Percentiles rank a stretch among this genome's conserved stretches.
Evolutionary conservation across 371 early-diverging fungal species (phyloP).

Genomic region (Mortierella sp.): DNA sequence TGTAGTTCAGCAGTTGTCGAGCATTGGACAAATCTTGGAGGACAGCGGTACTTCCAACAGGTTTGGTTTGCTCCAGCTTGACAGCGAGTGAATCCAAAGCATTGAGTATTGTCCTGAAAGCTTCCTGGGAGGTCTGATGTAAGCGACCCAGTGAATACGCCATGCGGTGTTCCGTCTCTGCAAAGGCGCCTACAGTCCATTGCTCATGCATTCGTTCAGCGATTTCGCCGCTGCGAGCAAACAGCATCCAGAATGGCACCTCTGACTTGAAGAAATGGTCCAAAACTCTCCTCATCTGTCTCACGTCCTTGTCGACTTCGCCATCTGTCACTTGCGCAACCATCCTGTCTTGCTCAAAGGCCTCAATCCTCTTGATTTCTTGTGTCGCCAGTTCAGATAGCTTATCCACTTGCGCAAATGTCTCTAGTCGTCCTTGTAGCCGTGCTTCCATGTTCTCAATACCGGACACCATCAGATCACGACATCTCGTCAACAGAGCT

Average conservation of each 20-base stretch:
- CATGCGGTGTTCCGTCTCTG: slow-evolving; percentile 54
- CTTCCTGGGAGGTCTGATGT: slow-evolving; percentile 49
- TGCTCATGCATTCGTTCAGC: slow-evolving; percentile 49
- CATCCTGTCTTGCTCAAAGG: slow-evolving; percentile 32
- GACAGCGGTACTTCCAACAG: slow-evolving; percentile 32
- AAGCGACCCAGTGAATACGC: slow-evolving; percentile 45
- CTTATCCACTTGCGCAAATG: slow-evolving; percentile 39
- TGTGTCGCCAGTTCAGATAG: slow-evolving; percentile 36
- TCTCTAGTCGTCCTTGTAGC: slow-evolving; percentile 34
- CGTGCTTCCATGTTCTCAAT: slow-evolving; percentile 44
- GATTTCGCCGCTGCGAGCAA: slow-evolving; percentile 52
- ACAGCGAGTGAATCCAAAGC: slow-evolving; percentile 20
- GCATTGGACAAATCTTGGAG: slow-evolving; percentile 31
- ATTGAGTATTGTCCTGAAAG: slow-evolving; percentile 35
- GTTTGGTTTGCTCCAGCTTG: slow-evolving; percentile 24
- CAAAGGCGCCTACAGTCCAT: slow-evolving; percentile 48
- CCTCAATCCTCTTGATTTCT: slow-evolving; percentile 45
- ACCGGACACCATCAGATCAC: slow-evolving; percentile 38
- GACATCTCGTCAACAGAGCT: slow-evolving; percentile 44
- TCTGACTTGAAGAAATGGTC: slow-evolving; percentile 47
- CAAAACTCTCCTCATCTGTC: slow-evolving; percentile 29
- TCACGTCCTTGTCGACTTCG: slow-evolving; percentile 44
- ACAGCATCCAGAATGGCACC: slow-evolving; percentile 51
- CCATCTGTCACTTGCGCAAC: slow-evolving; percentile 40
- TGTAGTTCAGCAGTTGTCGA: slow-evolving; percentile 18